Base-by-base conservation (phyloP, 2,329 filamentous ascomycete genomes). In the Onygenales sp. region DNA sequence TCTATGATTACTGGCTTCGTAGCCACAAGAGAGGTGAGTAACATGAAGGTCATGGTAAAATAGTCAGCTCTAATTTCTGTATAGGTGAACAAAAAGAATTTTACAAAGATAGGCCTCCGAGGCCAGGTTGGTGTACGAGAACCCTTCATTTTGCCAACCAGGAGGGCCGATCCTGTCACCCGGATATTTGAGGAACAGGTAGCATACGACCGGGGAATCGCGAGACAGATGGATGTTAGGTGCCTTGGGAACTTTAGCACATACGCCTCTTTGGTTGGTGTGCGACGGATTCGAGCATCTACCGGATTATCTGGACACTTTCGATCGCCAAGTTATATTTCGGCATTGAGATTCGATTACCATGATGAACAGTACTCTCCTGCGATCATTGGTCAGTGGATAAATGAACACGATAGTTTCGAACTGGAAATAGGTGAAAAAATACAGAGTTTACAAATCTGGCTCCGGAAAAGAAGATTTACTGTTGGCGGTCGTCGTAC, bases 281-380 rank as follows among this genome's bases (percentile, higher is more conserved):
- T 54, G 42, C 14, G 37, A 36, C 49, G 36, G 36, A 54, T 54
- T 32, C 27, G 21, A 17, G 43, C 49, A 43, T 52, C 53, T 3
- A 52, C 21, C 10, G 53, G 53, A 13, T 9, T 36, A 4, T 21
- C 36, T 13, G 40, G 37, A 4, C 33, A 42, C 14, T 54, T 48
- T 13, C 47, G 53, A 21, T 13, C 40, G 7, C 36, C 42, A 7
- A 9, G n/a, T n/a, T 17, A 48, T 36, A 17, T 54, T 34, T 51
- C 53, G 10, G 53, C 48, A 3, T 48, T 54, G 17, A 54, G 27
- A 42, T 48, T 54, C 33, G 53, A 54, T 33, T 54, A 54, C 37
- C 27, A 14, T 44, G 32, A 48, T 42, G 40, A 50, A 27, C 52
- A 39, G 44, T 33, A 43, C 36, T 42, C 49, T 52, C 21, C 21